Evolutionary conservation across 2,329 filamentous ascomycete species (phyloP).

Genomic region (Cladorrhinum sp.): DNA sequence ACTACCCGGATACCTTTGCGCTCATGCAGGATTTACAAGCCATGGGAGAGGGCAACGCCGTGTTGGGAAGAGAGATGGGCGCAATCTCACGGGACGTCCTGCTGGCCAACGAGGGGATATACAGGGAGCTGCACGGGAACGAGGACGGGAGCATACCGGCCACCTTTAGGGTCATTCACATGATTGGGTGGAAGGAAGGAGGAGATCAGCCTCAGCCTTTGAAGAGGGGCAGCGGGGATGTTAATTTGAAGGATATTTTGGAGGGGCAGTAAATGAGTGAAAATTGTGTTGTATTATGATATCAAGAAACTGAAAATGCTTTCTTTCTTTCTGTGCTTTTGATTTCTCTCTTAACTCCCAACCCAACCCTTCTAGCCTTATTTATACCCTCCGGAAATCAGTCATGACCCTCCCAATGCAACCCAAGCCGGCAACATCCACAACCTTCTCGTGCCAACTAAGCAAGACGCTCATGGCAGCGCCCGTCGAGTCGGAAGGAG

Average conservation of each 20-base stretch:
- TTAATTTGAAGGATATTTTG: slow-evolving; percentile 82
- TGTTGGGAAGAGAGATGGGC: slow-evolving; percentile 79
- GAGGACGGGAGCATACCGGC: slow-evolving; percentile 75
- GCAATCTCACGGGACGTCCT: slow-evolving; percentile 77
- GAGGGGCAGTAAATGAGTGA: slow-evolving; percentile 41
- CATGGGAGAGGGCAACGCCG: slow-evolving; percentile 94
- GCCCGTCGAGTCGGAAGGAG: slow-evolving; percentile 65
- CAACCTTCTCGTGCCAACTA: slow-evolving; percentile 98
- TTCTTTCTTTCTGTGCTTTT: neutral
- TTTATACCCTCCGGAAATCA: slow-evolving; percentile 83
- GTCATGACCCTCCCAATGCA: slow-evolving; percentile 95
- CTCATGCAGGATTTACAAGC: slow-evolving; percentile 92
- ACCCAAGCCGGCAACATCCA: slow-evolving; percentile 87
- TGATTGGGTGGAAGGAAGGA: slow-evolving; percentile 97
- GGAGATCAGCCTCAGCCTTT: slow-evolving; percentile 76
- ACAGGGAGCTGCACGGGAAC: slow-evolving; percentile 81
- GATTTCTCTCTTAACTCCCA: neutral
- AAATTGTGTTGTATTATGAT: neutral
- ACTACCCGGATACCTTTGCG: slow-evolving; percentile 85
- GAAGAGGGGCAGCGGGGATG: slow-evolving; percentile 75
- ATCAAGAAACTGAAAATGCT: neutral
- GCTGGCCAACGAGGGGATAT: slow-evolving; percentile 84
- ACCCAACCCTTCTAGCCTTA: too few relatives aligned
- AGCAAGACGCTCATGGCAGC: slow-evolving; percentile 94
- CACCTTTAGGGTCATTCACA: slow-evolving; percentile 93